Conservation (phyloP, 2,329 filamentous ascomycete genomes). For the Elsinoe perseae region DNA sequence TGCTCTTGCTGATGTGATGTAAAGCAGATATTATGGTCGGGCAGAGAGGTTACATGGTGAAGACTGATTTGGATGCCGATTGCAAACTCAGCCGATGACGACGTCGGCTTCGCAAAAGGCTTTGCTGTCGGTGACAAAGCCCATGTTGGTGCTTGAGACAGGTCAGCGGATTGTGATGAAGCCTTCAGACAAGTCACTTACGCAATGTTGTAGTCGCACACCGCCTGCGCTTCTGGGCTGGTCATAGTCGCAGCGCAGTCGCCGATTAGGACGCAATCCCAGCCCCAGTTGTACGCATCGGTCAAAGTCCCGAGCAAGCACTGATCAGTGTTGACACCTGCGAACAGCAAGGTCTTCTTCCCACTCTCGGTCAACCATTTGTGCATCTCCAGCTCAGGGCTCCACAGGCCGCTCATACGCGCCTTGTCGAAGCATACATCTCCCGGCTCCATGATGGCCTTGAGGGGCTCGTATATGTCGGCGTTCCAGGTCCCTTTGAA, state of each 20-base stretch:
- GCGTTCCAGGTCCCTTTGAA: slow-evolving; percentile 39
- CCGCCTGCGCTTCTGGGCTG: slow-evolving; percentile 32
- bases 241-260: slow-evolving; percentile 39
- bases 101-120: slow-evolving; percentile 27
- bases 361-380: slow-evolving; percentile 33
- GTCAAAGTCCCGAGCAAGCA: slow-evolving; percentile 37
- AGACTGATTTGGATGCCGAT: background rate
- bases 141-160: slow-evolving; percentile 33
- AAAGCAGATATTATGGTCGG: background rate
- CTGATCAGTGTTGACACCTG: slow-evolving; percentile 39
- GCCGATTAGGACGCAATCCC: slow-evolving; percentile 35
- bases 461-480: slow-evolving; percentile 36
- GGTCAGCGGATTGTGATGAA: background rate
- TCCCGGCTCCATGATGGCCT: slow-evolving; percentile 30
- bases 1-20: background rate
- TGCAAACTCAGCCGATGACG: slow-evolving; percentile 13
- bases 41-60: background rate
- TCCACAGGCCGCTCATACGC: slow-evolving; percentile 38
- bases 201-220: slow-evolving; percentile 36
- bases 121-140: slow-evolving; percentile 35
- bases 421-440: slow-evolving; percentile 39
- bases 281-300: slow-evolving; percentile 37
- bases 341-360: slow-evolving; percentile 37
- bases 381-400: slow-evolving; percentile 34
- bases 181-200: background rate